phyloP scores from a whole-genome alignment of 2,329 filamentous ascomycete genomes.

The Talaromyces sp. region DNA sequence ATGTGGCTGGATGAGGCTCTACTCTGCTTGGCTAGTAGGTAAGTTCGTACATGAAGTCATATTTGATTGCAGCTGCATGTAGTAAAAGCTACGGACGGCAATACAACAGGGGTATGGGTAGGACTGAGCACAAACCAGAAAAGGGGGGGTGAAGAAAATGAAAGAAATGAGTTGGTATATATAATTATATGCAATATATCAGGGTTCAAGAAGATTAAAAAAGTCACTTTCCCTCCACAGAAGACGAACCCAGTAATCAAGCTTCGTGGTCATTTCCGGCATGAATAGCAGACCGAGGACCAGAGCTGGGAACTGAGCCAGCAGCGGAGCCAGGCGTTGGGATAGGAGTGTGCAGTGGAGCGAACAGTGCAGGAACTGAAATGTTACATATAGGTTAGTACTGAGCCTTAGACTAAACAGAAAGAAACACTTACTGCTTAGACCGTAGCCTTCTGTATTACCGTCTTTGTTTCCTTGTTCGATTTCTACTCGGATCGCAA shows the following conservation, averaged over 20 bases:
- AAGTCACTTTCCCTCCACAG: neutral
- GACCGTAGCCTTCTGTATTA: slow-evolving; percentile 42
- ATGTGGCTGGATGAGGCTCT: neutral
- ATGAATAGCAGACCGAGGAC: neutral
- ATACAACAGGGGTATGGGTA: neutral
- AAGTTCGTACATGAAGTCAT: neutral
- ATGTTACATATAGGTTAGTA: neutral
- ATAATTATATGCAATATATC: neutral
- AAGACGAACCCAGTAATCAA: neutral
- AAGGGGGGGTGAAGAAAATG: neutral
- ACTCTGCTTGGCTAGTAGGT: neutral
- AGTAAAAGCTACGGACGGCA: neutral
- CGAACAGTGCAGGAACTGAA: slow-evolving; percentile 5
- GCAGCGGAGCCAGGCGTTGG: neutral
- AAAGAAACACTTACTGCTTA: slow-evolving; percentile 37
- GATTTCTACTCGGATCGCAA: slow-evolving; percentile 43
- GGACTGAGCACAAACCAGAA: neutral
- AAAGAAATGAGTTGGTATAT: neutral
- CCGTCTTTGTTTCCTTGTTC: slow-evolving; percentile 36
- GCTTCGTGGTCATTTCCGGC: neutral
- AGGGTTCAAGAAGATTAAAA: neutral
- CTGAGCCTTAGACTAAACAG: neutral
- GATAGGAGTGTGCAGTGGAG: neutral
- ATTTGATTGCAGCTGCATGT: neutral
- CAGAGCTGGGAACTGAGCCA: neutral